Base-by-base conservation (phyloP, 192 early-diverging fungal genomes). In the Coemansia pectinata region DNA sequence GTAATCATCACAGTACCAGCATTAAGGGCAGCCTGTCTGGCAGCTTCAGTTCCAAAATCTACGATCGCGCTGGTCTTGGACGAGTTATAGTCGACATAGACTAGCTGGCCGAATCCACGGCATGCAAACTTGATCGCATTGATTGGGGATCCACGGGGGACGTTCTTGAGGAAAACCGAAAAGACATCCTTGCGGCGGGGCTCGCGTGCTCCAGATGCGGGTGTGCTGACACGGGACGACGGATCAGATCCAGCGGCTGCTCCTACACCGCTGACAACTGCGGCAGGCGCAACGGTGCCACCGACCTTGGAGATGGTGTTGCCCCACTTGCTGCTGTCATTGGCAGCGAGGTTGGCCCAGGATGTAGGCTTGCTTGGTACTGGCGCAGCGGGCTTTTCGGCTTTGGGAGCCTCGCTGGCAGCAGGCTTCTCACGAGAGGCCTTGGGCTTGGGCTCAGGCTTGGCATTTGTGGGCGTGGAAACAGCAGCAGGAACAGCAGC, bases 261-360 rank as follows among this genome's bases (percentile, higher is more conserved):
- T 17, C 50, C 65, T 29, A 66, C 61, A 27, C 65, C 57, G 52
- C 63, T 38, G 11, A 69, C 65, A 45, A 68, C 8, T 53, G 78
- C 23, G 19, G 86, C 71, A 23, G 85, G 74, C 41, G 88, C 76
- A 21, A 87, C 86, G 10, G 81, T 77, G 34, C 83, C 87, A 44
- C 85, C 88, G 62, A 83, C 80, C 55, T 85, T 75, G 57, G 85
- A 69, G 19, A 85, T 80, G 25, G 84, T 81, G 66, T 65, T 71
- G 65, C 84, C 82, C 90, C 90, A 91, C 66, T 84, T 85, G 36
- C 64, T 73, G 34, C 67, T 66, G 72, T 88, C 79, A 33, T 70
- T 84, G 50, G 91, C 89, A 2, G 89, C 91, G 15, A 94, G 76
- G 66, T 79, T 86, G 9, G 94, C 92, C 94, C 94, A 95, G 36